Base-by-base conservation (phyloP, 1,284 basidiomycete genomes). In the Sanguinoderma infundibulare region DNA sequence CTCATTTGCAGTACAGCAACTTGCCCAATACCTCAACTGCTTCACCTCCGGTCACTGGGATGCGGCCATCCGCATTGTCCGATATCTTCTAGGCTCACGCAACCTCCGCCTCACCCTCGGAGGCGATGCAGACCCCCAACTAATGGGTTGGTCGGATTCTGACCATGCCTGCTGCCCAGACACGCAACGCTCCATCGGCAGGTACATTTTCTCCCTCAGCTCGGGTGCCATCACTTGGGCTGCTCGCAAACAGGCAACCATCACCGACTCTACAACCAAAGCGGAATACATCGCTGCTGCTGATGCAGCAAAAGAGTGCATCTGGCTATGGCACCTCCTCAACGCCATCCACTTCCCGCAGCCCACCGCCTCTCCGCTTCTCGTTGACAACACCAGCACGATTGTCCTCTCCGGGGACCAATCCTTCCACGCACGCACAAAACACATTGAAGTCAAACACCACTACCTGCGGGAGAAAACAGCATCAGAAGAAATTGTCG, bases 141-240 rank as follows among this genome's bases (percentile, higher is more conserved):
- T 83, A 0, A 17, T 70, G 9, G 80, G 77, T 0, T 84, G 72
- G 64, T 72, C 75, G 0, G 81, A 85, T 64, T 74, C 80, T 0
- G 77, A 66, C 55, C 55, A 52, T 22, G 67, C 63, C 2, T 3
- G 39, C 5, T 60, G 64, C 15, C 38, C 26, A 0, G 60, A 64
- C 32, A 50, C 69, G 24, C 61, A 63, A 1, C 61, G 59, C 9
- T 66, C 69, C 5, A 49, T 68, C 22, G 61, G 55, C 5, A 75
- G 76, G 0, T 77, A 70, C 57, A 65, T 67, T n/a, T 73, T 73
- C 60, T 59, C 70, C 2, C 56, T 73, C 15, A 68, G 67, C 30
- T 67, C 64, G 44, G 73, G 72, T 8, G 67, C 70, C 8, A 59
- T 76, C 42, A 59, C 67, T 15, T 76, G 74, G 75, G 44, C 50